Evolutionary conservation across 1,139 yeast genomes (phyloP), one percentile per base, ranked within the genome.

Genomic region (Tardiomyces depauwii): DNA sequence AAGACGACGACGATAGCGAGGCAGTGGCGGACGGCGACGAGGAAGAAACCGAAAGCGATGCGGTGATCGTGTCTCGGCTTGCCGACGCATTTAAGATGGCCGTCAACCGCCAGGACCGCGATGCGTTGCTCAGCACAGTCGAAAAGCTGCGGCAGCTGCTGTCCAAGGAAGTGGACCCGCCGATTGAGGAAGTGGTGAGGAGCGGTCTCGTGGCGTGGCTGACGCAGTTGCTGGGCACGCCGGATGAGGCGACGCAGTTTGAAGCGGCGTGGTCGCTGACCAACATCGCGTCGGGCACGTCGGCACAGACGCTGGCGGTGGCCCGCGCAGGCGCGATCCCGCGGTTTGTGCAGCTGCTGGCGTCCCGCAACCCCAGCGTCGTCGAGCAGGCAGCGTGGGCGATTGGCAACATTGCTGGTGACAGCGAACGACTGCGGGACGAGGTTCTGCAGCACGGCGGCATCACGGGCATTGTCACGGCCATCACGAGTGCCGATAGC

Each of bases 331-430:
- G 89, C 45, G 96, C 96, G 0, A 94, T 88, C 42, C 96, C 96
- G 25, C 70, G 80, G 49, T 88, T 89, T 67, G 95, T 89, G 44
- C 75, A 81, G 54, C 73, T 89, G 55, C 73, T 89, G 56, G 76
- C 78, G 57, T 83, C 95, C 7, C 78, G 78, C 50, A 85, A 93
- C 42, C 72, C 81, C 47, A 96, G 89, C 62, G 96, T 89, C 47
- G 85, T 86, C 65, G 97, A 89, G 62, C 96, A 89, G 68, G 96
- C 96, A 14, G 89, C 88, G 57, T 89, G 97, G 97, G 96, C 96
- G 39, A 72, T 89, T 58, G 96, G 97, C 67, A 89, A 89, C 63
- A 95, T 89, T 64, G 96, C 97, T 25, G 96, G 96, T 67, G 96
- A 89, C 63, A 85, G 95, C 16, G 76, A 95, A 13, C 73, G 73